These are phyloP conservation scores for Aeschynomene evenia DNA, from an alignment of 306 rosid species.

Conservation along the genomic window DNA sequence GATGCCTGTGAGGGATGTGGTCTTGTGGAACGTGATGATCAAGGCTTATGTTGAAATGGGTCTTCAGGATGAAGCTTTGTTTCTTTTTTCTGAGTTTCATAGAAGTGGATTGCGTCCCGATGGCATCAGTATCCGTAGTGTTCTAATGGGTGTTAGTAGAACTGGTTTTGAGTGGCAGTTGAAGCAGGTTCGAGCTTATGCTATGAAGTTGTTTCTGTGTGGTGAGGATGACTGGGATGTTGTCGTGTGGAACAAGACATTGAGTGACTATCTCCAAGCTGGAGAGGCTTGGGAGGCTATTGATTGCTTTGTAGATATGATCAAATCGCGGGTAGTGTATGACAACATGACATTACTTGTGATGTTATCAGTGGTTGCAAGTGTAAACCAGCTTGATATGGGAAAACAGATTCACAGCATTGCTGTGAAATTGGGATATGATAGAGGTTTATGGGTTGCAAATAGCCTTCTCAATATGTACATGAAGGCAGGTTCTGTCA, in stretches of 20 bases:
- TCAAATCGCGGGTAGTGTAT: constrained; percentile 41
- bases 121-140: constrained; percentile 41
- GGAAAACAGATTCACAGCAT: constrained; percentile 69
- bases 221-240: constrained; percentile 39
- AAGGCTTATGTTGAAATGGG: constrained; percentile 63
- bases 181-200: constrained; percentile 69
- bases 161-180: constrained; percentile 41
- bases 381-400: constrained; percentile 35
- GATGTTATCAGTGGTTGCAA: constrained; percentile 50
- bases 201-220: constrained; percentile 40
- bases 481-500: constrained; percentile 50
- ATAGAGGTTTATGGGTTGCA: constrained; percentile 49
- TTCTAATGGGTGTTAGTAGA: constrained; percentile 44
- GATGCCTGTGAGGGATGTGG: constrained; percentile 65
- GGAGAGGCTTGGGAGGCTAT: constrained; percentile 59
- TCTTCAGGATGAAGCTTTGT: constrained; percentile 42
- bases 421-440: constrained; percentile 47
- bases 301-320: constrained; percentile 50
- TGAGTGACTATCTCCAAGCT: constrained; percentile 47
- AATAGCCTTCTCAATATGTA: constrained; percentile 77
- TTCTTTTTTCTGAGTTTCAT: constrained; percentile 56
- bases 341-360: constrained; percentile 56
- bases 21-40: constrained; percentile 79
- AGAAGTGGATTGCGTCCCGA: constrained; percentile 60
- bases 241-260: constrained; percentile 59